These are phyloP conservation scores for Macroventuria anomochaeta DNA, from an alignment of 2,329 filamentous ascomycete genomes.

Conservation along the genomic window DNA sequence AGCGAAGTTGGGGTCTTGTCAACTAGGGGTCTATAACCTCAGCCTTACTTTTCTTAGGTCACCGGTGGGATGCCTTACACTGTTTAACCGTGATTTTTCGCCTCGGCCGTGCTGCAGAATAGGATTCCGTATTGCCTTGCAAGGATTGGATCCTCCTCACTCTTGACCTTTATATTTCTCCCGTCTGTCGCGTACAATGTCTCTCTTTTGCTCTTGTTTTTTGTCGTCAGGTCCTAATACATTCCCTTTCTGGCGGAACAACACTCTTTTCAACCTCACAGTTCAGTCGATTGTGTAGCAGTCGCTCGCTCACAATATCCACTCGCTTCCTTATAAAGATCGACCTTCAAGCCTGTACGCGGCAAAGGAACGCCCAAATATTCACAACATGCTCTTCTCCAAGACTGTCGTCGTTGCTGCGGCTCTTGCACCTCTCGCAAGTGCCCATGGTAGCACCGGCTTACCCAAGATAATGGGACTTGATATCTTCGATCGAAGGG, in stretches of 20 bases:
- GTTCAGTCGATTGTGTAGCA: not conserved
- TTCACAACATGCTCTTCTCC: conserved; percentile 1
- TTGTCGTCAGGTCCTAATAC: not conserved
- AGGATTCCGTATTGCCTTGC: not conserved
- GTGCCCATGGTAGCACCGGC: conserved; percentile 25
- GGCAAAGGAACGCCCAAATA: not conserved
- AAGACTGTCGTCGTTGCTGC: not conserved
- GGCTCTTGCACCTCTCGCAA: conserved; percentile 17
- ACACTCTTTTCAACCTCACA: not conserved
- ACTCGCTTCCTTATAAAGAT: not conserved
- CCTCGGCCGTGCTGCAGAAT: not conserved
- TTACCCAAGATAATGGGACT: conserved; percentile 30
- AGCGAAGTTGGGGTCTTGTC: conserved; percentile 8
- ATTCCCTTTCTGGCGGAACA: not conserved
- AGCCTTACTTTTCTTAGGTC: conserved; percentile 5
- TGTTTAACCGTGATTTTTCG: not conserved
- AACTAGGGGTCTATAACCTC: conserved; percentile 1
- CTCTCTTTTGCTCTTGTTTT: not conserved
- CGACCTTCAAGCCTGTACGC: not conserved
- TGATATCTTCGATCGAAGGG: conserved; percentile 27
- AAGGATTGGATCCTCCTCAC: conserved; percentile 7
- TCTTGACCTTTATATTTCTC: not conserved
- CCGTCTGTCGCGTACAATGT: not conserved
- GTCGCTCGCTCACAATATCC: not conserved
- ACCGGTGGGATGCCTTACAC: conserved; percentile 14